Base-by-base conservation (phyloP, 2,329 filamentous ascomycete species). In the Pyricularia pennisetigena region DNA sequence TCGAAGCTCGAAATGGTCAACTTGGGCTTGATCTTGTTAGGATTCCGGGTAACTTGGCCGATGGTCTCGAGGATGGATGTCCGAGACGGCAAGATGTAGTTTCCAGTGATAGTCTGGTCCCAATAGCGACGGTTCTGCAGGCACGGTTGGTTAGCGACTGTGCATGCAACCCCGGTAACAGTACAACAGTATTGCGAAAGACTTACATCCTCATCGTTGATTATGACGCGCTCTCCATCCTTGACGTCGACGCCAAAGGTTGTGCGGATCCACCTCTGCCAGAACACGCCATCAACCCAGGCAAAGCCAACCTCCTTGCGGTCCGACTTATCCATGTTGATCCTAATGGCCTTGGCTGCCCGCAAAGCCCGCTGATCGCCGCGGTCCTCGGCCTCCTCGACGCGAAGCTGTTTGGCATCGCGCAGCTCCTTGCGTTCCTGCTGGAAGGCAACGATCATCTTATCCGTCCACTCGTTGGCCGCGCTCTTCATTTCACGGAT, bases 381-480 rank as follows among this genome's bases (percentile, higher is more conserved):
- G 66, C 93, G 90, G 77, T 97, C 94, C 76, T 97, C 91, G 4
- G 95, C 96, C 78, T 99, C 95, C 77, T 99, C 95, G 68, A 99
- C 95, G 65, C 94, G 89, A 71, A 97, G 83, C 77, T 98, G 93
- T 82, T 99, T 99, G 5, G 93, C 89, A 78, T 98, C 94, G 67
- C 95, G 90, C 65, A 97, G 84, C 78, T 97, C 95, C 80, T 97
- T 93, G 69, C 94, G 86, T 79, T 98, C 94, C 20, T 96, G 87
- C 77, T 97, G 92, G 83, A 97, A 97, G 57, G 93, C 85, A 73
- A 94, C 89, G 23, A 92, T 90, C 79, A 97, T 92, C 80, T 96
- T 95, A 78, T 98, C 94, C 86, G 98, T 97, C 94, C 95, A 99
- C 78, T 98, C 95, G 70, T 94, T 86, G 9, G 95, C 95, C 1